Evolutionary conservation across 176 grass and related monocot species (phyloP).

Genomic region (Carex parvula): DNA sequence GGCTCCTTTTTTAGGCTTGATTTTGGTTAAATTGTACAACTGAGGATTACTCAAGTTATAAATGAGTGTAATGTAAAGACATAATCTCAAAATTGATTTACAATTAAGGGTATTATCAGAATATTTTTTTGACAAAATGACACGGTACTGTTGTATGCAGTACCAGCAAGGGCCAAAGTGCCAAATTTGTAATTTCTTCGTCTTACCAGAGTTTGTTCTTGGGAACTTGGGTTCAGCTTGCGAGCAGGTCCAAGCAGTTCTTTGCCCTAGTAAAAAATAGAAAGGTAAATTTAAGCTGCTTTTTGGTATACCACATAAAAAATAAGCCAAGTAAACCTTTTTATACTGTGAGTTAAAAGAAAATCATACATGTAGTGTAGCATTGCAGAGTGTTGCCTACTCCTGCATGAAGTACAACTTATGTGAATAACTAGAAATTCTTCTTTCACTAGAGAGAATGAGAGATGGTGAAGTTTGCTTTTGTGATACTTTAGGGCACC

Average conservation of each 20-base stretch:
- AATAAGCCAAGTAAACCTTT: background rate
- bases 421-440: background rate
- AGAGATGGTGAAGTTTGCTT: background rate
- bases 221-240: slow-evolving; percentile 38
- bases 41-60: background rate
- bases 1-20: background rate
- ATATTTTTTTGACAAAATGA: background rate
- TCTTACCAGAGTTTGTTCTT: slow-evolving; percentile 41
- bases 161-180: background rate
- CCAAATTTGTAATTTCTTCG: background rate
- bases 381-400: slow-evolving; percentile 44
- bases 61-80: background rate
- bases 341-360: slow-evolving; percentile 5
- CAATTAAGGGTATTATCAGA: background rate
- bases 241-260: slow-evolving; percentile 47
- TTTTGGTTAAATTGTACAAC: background rate
- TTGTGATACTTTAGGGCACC: background rate
- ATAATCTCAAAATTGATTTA: background rate
- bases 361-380: slow-evolving; percentile 45
- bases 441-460: background rate
- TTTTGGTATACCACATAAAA: background rate
- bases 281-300: background rate
- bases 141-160: background rate
- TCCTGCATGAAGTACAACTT: slow-evolving; percentile 38
- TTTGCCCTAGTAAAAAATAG: slow-evolving; percentile 47